Percentiles rank a stretch among this genome's conserved stretches.
These are phyloP conservation scores for Vararia minispora DNA, from an alignment of 768 basidiomycete species.

Conservation along the genomic window DNA sequence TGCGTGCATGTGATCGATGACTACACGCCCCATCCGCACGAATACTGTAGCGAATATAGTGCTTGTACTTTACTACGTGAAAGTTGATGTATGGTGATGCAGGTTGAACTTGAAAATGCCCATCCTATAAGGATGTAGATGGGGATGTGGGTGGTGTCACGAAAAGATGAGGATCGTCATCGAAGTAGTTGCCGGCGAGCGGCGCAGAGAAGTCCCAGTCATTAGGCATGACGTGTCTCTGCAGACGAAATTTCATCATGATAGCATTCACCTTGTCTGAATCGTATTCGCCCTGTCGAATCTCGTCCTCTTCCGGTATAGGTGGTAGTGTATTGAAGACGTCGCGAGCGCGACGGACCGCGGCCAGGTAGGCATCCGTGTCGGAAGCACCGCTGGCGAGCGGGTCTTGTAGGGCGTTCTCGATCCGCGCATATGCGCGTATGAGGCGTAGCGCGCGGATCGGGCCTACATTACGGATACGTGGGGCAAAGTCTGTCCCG, in stretches of 20 bases:
- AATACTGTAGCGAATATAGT: too few species aligned
- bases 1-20: too few species aligned
- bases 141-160: background rate
- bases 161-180: constrained; percentile 41
- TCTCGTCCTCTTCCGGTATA: constrained; percentile 30
- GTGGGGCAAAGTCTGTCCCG: constrained; percentile 84
- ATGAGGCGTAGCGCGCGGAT: constrained; percentile 68
- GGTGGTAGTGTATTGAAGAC: constrained; percentile 63
- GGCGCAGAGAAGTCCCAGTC: constrained; percentile 35
- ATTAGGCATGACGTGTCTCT: constrained; percentile 23
- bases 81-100: too few species aligned
- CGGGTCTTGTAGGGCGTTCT: constrained; percentile 52
- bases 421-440: constrained; percentile 58
- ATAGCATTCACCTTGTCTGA: constrained; percentile 32
- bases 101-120: too few species aligned
- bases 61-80: too few species aligned
- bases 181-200: constrained; percentile 55
- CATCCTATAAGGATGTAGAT: background rate
- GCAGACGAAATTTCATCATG: constrained; percentile 40
- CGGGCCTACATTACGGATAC: constrained; percentile 78
- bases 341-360: constrained; percentile 48
- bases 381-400: too few species aligned
- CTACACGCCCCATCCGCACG: too few species aligned
- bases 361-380: constrained; percentile 43
- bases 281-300: constrained; percentile 28